Percentiles rank a stretch among this genome's conserved stretches.
Conservation (phyloP, 805 yeast genomes). For the Candida coleopterorum region DNA sequence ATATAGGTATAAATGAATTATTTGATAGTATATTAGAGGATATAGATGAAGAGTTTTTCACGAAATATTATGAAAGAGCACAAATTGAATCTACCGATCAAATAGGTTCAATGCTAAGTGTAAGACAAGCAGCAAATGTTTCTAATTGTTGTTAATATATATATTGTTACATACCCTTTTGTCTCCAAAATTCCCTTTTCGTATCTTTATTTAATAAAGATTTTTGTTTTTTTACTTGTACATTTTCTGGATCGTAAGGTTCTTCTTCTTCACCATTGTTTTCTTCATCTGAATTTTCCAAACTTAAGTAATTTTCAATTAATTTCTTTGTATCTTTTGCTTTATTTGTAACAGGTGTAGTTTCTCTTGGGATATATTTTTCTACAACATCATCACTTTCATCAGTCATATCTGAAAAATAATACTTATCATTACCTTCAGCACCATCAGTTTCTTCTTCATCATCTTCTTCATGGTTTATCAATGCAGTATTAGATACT, state of each 20-base stretch:
- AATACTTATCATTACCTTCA: slow-evolving; percentile 36
- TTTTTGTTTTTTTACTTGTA: slow-evolving; percentile 10
- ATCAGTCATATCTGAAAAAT: slow-evolving; percentile 39
- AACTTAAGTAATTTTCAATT: slow-evolving; percentile 20
- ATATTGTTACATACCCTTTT: slow-evolving; percentile 30
- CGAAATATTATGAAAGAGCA: slow-evolving; percentile 12
- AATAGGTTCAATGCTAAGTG: slow-evolving; percentile 10
- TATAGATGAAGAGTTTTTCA: slow-evolving; percentile 28
- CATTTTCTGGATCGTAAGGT: slow-evolving; percentile 10
- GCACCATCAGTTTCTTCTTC: slow-evolving; percentile 29
- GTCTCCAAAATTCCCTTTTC: slow-evolving; percentile 38
- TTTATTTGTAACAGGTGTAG: slow-evolving; percentile 10
- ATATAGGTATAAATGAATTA: slow-evolving; percentile 48
- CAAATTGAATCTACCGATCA: slow-evolving; percentile 3
- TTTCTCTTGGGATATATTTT: slow-evolving; percentile 5
- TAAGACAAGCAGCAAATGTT: slow-evolving; percentile 6
- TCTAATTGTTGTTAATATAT: slow-evolving; percentile 9
- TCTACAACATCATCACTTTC: slow-evolving; percentile 25
- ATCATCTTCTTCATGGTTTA: slow-evolving; percentile 23
- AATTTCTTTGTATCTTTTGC: slow-evolving; percentile 12
- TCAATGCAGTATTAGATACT: slow-evolving; percentile 57
- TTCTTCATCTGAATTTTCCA: slow-evolving; percentile 12
- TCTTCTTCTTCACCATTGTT: slow-evolving; percentile 7
- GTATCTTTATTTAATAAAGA: slow-evolving; percentile 27
- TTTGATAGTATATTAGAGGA: slow-evolving; percentile 28